Percentiles rank a stretch among this genome's conserved stretches.
Evolutionary conservation across 2,329 filamentous ascomycete genomes (phyloP).

Genomic region (Diaporthe vaccinii): DNA sequence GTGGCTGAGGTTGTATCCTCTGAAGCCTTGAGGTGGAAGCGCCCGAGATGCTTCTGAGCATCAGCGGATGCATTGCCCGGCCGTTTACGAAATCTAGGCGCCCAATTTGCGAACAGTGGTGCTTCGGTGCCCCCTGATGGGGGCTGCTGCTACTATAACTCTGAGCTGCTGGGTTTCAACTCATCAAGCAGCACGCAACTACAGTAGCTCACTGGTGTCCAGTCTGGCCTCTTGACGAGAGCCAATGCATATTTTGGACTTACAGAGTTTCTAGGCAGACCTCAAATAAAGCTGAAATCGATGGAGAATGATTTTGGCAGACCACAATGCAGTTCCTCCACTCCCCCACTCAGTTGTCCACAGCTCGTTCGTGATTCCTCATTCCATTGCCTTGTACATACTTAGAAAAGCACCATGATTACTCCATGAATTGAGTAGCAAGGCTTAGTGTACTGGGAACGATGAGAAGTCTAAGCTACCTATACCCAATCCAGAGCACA

Average conservation of each 20-base stretch:
- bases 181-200: neutral
- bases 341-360: neutral
- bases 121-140: neutral
- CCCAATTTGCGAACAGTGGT: neutral
- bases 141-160: neutral
- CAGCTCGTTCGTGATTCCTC: accelerated
- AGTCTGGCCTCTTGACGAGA: neutral
- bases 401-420: neutral
- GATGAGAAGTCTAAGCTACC: neutral
- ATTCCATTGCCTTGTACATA: neutral
- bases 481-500: neutral
- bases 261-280: neutral
- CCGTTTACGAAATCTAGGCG: neutral
- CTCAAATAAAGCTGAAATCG: neutral
- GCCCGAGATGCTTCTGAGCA: neutral
- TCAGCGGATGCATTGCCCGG: neutral
- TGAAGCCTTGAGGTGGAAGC: neutral
- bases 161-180: neutral
- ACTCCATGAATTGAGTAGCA: neutral
- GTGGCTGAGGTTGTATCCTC: neutral
- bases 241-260: neutral
- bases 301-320: neutral
- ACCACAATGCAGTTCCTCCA: neutral
- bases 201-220: neutral
- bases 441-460: neutral